Conservation (phyloP, 805 yeast genomes). For the Maudiozyma saulgeensis region DNA sequence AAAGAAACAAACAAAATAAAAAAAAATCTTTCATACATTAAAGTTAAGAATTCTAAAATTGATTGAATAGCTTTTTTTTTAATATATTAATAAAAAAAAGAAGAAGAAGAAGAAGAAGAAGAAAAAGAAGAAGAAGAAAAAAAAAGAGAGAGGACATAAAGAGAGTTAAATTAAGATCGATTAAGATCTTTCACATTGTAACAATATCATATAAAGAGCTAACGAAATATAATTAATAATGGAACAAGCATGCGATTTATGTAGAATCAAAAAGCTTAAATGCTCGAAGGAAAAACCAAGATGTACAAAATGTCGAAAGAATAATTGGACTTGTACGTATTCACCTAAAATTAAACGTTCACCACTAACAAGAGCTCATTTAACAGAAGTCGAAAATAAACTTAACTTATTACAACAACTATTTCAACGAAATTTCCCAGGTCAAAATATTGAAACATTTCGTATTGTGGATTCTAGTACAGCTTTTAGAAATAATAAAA, state of each 20-base stretch:
- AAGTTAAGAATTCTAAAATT: no score
- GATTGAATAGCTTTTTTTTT: no score
- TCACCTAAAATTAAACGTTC: constrained; percentile 72
- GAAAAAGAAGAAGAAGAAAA: no score
- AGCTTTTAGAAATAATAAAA: neutral
- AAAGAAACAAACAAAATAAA: no score
- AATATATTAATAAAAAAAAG: no score
- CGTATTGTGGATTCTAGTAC: constrained; percentile 5
- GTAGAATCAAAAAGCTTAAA: constrained; percentile 68
- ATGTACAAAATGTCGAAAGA: constrained; percentile 65
- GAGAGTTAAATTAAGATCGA: no score
- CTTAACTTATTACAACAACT: constrained; percentile 39
- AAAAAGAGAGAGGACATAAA: no score
- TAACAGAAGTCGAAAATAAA: constrained; percentile 63
- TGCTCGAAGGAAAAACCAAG: constrained; percentile 73
- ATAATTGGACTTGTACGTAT: constrained; percentile 66
- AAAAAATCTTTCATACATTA: no score
- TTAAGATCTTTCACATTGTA: no score
- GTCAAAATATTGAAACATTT: constrained; percentile 35
- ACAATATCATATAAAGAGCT: neutral
- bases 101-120: no score
- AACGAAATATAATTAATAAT: neutral
- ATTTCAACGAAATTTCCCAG: constrained; percentile 36
- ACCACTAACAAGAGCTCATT: constrained; percentile 71
- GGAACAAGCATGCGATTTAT: constrained; percentile 56